Base-by-base conservation (phyloP, 495 filamentous ascomycete species). In the Aspergillus bertholletiae region DNA sequence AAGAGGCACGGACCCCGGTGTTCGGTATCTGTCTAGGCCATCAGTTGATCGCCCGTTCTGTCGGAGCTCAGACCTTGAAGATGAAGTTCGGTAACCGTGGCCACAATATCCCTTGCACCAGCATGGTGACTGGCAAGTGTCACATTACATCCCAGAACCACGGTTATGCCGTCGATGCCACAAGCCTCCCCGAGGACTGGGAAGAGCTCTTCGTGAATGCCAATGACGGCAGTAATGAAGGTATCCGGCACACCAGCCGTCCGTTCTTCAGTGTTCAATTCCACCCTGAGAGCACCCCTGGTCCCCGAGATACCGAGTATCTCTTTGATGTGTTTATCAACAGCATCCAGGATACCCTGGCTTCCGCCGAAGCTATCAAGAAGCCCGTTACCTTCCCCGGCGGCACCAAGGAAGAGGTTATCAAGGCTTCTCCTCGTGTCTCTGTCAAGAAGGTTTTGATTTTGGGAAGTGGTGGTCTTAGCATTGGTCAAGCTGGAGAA, bases 51-150 rank as follows among this genome's bases (percentile, higher is more conserved):
- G 90, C 94, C 18, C 83, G 94, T 56, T 90, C 94, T 23, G 87
- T 91, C 20, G 94, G 94, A 49, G 94, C 93, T 34, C 80, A 82
- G 27, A 98, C 94, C 2, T 66, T 76, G 53, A 98, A 98, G 76
- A 95, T 98, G 88, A 96, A 96, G 78, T 98, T 97, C 64, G 94
- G 94, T 73, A 98, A 98, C 74, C 89, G 94, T 62, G 94, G 94
- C 34, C 92, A 96, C 78, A 98, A 98, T 68, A 97, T 98, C 65
- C 94, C 94, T 23, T 97, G 94, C 77, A 97, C 92, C 21, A 96
- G 89, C 70, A 83, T 92, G 80, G 73, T 96, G 55, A 92, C 92
- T 34, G 95, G 94, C 48, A 89, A 90, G 70, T 98, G 94, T 68
- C 91, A 97, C 72, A 98, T 98, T 67, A 98, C 94, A 20, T 97